These are phyloP conservation scores for Ophiostoma tasmaniense DNA, from an alignment of 2,329 filamentous ascomycete genomes.

Conservation along the genomic window DNA sequence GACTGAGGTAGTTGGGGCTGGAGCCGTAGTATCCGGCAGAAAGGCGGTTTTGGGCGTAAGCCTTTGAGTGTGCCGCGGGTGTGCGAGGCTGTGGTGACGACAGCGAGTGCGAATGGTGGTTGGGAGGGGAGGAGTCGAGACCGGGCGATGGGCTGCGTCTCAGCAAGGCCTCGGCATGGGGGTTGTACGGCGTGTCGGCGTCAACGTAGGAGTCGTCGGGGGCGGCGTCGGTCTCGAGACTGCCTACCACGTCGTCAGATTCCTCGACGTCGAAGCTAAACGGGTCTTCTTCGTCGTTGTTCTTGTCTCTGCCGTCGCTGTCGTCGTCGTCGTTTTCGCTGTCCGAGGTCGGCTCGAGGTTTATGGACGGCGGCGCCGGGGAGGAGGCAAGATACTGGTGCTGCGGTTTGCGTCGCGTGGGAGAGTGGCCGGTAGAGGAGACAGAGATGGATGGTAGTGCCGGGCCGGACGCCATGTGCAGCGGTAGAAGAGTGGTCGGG, in stretches of 20 bases:
- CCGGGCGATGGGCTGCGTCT: slow-evolving; percentile 18
- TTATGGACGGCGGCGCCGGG: slow-evolving; percentile 11
- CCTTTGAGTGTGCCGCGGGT: neutral
- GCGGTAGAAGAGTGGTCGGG: slow-evolving; percentile 1
- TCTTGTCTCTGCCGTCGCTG: no score
- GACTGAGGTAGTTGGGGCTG: slow-evolving; percentile 9
- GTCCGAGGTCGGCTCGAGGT: slow-evolving; percentile 16
- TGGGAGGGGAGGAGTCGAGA: neutral
- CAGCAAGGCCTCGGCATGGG: slow-evolving; percentile 20
- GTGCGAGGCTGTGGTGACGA: neutral
- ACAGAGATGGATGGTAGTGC: slow-evolving; percentile 11
- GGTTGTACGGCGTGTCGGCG: slow-evolving; percentile 12
- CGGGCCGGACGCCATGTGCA: slow-evolving; percentile 16
- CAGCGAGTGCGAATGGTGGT: neutral
- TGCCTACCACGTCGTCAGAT: neutral
- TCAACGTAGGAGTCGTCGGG: neutral
- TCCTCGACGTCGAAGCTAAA: slow-evolving; percentile 12
- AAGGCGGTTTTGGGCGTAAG: neutral
- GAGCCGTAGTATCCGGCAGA: slow-evolving; percentile 1
- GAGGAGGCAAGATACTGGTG: neutral
- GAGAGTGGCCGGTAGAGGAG: neutral
- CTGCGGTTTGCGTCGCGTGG: neutral
- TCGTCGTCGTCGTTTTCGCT: slow-evolving; percentile 6
- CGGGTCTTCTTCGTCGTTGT: slow-evolving; percentile 6
- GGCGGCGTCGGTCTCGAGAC: neutral